Conservation (phyloP, 805 yeast genomes). For the Dipodascus albidus region DNA sequence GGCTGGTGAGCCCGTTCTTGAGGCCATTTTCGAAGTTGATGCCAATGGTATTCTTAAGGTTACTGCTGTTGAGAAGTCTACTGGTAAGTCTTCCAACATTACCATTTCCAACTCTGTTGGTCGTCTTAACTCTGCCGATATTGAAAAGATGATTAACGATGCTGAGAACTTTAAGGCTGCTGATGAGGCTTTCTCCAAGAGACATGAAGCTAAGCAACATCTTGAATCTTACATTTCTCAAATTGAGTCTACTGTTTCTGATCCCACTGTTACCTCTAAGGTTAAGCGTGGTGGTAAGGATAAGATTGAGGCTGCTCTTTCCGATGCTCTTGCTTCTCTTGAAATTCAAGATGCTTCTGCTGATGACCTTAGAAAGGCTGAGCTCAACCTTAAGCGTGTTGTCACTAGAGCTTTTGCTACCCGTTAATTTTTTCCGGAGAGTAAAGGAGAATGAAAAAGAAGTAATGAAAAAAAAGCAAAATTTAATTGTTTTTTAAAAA, state of each 20-base stretch:
- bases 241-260: constrained; percentile 91
- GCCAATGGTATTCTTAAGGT: constrained; percentile 99
- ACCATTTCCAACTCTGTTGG: constrained; percentile 99
- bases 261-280: constrained; percentile 96
- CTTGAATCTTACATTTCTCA: constrained; percentile 96
- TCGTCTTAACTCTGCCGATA: constrained; percentile 91
- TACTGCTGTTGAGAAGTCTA: constrained; percentile 96
- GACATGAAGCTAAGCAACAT: constrained; percentile 98
- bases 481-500: not conserved
- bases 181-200: constrained; percentile 98
- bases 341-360: constrained; percentile 94
- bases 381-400: constrained; percentile 97
- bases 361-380: constrained; percentile 98
- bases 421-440: constrained; percentile 35
- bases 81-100: constrained; percentile 96
- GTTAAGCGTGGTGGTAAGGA: constrained; percentile 95
- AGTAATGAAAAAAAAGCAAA: constrained; percentile 1
- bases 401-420: constrained; percentile 99
- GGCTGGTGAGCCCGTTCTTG: constrained; percentile 99
- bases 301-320: constrained; percentile 94
- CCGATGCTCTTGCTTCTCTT: constrained; percentile 96
- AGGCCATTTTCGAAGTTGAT: constrained; percentile 97
- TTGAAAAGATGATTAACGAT: constrained; percentile 96
- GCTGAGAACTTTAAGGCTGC: constrained; percentile 99
- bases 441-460: not conserved